These are phyloP conservation scores for Xylariales sp. DNA, from an alignment of 2,329 filamentous ascomycete genomes.

Conservation along the genomic window DNA sequence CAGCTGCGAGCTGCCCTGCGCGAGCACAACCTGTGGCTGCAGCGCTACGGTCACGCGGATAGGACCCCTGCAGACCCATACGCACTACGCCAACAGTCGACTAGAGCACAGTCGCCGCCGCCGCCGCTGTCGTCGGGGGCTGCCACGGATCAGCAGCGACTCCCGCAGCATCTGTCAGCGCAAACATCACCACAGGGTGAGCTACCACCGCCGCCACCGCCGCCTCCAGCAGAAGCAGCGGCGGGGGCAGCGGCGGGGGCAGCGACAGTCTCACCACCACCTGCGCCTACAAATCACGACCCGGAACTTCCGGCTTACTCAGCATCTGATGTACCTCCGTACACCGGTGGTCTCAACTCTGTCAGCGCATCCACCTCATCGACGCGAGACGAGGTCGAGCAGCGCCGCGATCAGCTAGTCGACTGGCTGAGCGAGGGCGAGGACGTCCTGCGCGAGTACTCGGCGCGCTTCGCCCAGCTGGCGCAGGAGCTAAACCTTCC, in stretches of 20 bases:
- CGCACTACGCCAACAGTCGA: too few species aligned
- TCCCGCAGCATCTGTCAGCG: too few species aligned
- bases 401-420: conserved; percentile 21
- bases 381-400: conserved; percentile 19
- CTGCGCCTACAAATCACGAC: conserved; percentile 3
- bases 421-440: conserved; percentile 23
- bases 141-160: too few species aligned
- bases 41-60: conserved; percentile 17
- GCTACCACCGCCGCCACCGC: conserved; percentile 3
- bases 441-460: conserved; percentile 25
- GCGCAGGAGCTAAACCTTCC: conserved; percentile 18
- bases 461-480: conserved; percentile 22
- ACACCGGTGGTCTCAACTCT: conserved; percentile 18
- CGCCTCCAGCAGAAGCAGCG: neutral
- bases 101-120: too few species aligned
- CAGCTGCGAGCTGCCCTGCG: conserved; percentile 21
- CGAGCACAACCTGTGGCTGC: conserved; percentile 26
- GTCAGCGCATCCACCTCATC: conserved; percentile 15
- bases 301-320: conserved; percentile 20
- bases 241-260: too few species aligned
- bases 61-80: conserved; percentile 7
- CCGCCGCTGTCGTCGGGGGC: conserved; percentile 4
- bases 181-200: neutral
- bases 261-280: neutral
- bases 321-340: conserved; percentile 20